Base-by-base conservation (phyloP, 306 rosid genomes). In the Lablab purpureus region DNA sequence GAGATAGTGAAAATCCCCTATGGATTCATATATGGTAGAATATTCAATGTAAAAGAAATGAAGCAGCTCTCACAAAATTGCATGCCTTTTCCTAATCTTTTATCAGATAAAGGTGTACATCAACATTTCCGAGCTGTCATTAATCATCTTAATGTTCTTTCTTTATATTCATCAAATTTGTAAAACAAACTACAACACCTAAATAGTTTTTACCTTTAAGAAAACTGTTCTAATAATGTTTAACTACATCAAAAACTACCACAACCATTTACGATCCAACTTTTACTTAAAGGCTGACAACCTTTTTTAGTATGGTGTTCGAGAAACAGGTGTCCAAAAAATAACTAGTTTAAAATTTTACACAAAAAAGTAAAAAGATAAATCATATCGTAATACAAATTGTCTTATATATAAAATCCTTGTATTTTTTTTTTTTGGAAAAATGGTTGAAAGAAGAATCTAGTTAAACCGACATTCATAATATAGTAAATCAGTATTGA, bases 1-100 rank as follows among this genome's bases (percentile, higher is more conserved):
- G 32, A 50, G 81, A 80, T 69, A 70, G 27, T 27, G 11, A 0
- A 58, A 58, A 76, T 62, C 60, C 50, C 41, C 9, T 71, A 49
- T 50, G 19, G 23, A 62, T 69, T 17, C 6, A 40, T 14, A 41
- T 50, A 82, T 70, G 70, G 82, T 0, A 76, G 23, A 10, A 27
- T 14, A 58, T 27, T 82, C 2, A 74, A 50, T 64, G 8, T 52
- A 3, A 67, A 19, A 54, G n/a, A 0, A 19, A 19, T 9, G 11
- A n/a, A 37, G 2, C 43, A 40, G 10, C 43, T 7, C 15, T 15
- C 10, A 5, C 2, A 3, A 13, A 22, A 47, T 7, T 52, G 1
- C 6, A 6, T 45, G 30, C 49, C 45, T 45, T 72, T 43, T 54
- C 21, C 3, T 43, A 34, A 64, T 12, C 71, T 64, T 72, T n/a